Base-by-base conservation (phyloP, 2,329 filamentous ascomycete genomes). In the Aureobasidium sp. region DNA sequence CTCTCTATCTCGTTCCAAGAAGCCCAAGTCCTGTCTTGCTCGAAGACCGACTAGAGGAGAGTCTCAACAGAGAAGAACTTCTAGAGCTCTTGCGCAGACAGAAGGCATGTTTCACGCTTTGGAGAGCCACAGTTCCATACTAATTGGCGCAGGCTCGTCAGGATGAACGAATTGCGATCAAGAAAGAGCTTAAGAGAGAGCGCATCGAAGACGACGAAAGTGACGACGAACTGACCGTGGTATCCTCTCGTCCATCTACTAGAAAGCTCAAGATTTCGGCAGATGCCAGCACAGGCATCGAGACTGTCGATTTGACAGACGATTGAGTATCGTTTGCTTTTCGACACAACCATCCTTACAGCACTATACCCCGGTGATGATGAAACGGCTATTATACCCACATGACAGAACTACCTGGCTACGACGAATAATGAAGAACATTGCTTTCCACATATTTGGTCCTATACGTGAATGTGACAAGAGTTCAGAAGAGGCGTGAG, bases 1-100 rank as follows among this genome's bases (percentile, higher is more conserved):
- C 51, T 6, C 60, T 68, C 49, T 60, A 62, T 20, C 67, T 70
- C 62, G 63, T 70, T n/a, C 64, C 64, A 20, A 68, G 65, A 37
- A 66, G 64, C 1, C 65, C 67, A 6, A 60, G 60, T 27, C 68
- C 67, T 29, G 22, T 61, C 20, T 65, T 67, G 20, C 56, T 67
- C 5, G 63, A 67, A 36, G 52, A 66, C 27, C 64, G 67, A 11
- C 64, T 66, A 20, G 14, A 44, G 22, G 56, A 48, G 29, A 56
- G 27, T 9, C 60, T 67, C 3, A 64, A 5, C 29, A 17, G 22
- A 6, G 65, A 64, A 1, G 66, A 69, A 29, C 29, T 65, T 8
- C 55, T 49, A 1, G 66, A 68, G 41, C 45, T 67, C 25, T 67
- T 62, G 11, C 58, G 58, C 12, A 34, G 34, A 37, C 51, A 56